phyloP scores from a whole-genome alignment of 176 grass and related monocot genomes.

The Carex kokanica region DNA sequence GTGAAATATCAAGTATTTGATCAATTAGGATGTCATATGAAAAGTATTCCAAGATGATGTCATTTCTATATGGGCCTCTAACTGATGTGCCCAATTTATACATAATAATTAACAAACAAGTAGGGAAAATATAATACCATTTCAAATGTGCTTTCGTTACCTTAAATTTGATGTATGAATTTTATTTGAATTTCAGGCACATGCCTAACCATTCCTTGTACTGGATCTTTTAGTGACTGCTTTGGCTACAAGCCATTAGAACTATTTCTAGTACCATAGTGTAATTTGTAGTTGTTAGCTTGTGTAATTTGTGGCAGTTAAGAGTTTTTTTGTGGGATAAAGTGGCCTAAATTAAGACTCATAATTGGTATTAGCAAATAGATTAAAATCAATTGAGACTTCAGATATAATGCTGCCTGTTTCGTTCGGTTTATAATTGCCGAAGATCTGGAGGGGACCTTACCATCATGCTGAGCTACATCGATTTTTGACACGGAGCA shows the following conservation, averaged over 20 bases:
- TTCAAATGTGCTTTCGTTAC: neutral
- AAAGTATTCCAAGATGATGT: too few relatives aligned
- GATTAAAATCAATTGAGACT: neutral
- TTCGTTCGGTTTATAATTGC: neutral
- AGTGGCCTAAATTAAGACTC: neutral
- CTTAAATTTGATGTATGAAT: neutral
- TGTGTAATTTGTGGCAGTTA: conserved; percentile 40
- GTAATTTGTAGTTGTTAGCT: conserved; percentile 1
- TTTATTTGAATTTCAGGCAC: conserved; percentile 27
- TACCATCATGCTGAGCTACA: neutral
- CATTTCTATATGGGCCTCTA: too few relatives aligned
- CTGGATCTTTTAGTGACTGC: conserved; percentile 48
- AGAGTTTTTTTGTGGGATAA: conserved; percentile 17
- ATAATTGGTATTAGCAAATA: neutral
- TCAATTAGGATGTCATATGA: too few relatives aligned
- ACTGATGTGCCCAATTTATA: too few relatives aligned
- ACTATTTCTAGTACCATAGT: neutral
- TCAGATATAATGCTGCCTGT: neutral
- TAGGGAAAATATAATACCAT: neutral
- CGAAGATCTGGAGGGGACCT: neutral
- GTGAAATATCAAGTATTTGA: neutral
- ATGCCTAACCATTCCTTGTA: conserved; percentile 45
- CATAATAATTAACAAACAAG: too few relatives aligned
- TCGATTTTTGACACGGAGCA: neutral
- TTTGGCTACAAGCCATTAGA: conserved; percentile 40